phyloP scores from a whole-genome alignment of 352 stramenopile species.

The Phytophthora megakarya region DNA sequence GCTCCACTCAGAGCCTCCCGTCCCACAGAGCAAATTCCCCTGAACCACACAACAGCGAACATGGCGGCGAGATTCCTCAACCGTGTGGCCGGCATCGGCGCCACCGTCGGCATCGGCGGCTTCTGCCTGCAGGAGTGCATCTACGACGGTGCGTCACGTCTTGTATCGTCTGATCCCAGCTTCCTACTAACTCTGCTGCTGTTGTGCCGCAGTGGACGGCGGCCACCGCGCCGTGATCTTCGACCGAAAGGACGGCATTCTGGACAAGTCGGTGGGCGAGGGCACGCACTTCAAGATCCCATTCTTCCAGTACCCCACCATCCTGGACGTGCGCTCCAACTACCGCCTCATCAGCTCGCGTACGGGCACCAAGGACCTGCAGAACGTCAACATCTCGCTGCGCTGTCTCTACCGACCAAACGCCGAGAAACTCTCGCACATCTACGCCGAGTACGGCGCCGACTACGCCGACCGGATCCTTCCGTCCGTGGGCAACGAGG shows the following conservation, averaged over 20 bases:
- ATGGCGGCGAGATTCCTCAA: constrained; percentile 83
- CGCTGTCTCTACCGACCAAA: constrained; percentile 95
- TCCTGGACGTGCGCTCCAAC: constrained; percentile 98
- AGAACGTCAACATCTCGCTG: constrained; percentile 99
- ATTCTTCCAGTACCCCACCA: constrained; percentile 97
- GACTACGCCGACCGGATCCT: constrained; percentile 99
- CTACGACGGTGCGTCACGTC: constrained; percentile 75
- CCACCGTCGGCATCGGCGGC: constrained; percentile 65
- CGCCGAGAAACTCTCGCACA: constrained; percentile 93
- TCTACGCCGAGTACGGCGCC: constrained; percentile 97
- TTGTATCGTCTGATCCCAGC: neutral
- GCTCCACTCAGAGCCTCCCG: constrained; percentile 20
- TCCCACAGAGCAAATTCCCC: constrained; percentile 22
- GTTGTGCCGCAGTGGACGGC: constrained; percentile 91
- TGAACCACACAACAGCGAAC: constrained; percentile 37
- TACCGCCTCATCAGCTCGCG: constrained; percentile 96
- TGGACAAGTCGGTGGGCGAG: constrained; percentile 95
- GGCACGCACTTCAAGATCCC: constrained; percentile 99
- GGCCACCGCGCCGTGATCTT: constrained; percentile 99
- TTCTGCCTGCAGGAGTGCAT: constrained; percentile 81
- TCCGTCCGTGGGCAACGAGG: constrained; percentile 98
- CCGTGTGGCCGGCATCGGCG: constrained; percentile 60
- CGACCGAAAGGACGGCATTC: constrained; percentile 97
- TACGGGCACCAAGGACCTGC: constrained; percentile 99
- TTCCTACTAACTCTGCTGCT: neutral